phyloP scores from a whole-genome alignment of 805 yeast genomes.

The Scheffersomyces stipitis region DNA sequence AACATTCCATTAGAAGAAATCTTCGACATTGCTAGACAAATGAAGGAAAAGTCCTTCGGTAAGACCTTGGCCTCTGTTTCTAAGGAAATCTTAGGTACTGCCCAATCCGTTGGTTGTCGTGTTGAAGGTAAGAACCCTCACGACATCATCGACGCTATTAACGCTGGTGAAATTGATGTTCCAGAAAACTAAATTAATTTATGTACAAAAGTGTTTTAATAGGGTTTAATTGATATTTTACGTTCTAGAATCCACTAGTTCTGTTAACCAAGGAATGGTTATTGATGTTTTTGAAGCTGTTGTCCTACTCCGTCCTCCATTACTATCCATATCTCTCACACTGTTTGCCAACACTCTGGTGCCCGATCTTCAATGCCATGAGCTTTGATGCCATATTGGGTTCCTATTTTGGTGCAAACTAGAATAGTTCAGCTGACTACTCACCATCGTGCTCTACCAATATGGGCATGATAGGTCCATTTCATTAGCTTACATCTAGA shows the following conservation, averaged over 20 bases:
- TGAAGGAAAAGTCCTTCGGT: constrained; percentile 98
- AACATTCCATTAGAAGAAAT: constrained; percentile 97
- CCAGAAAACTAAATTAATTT: constrained; percentile 64
- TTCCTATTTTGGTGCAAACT: constrained; percentile 92
- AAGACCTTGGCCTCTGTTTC: constrained; percentile 94
- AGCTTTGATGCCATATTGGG: constrained; percentile 50
- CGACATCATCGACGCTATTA: constrained; percentile 96
- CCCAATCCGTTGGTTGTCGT: constrained; percentile 99
- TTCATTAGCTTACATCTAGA: constrained; percentile 9
- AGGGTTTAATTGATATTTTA: constrained; percentile 32
- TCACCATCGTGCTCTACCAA: constrained; percentile 50
- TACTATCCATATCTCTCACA: neutral
- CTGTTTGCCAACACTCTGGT: constrained; percentile 94
- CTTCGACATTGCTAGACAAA: constrained; percentile 94
- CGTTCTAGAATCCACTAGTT: neutral
- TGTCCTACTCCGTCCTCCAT: constrained; percentile 2
- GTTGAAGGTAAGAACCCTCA: constrained; percentile 99
- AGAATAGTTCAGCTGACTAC: constrained; percentile 65
- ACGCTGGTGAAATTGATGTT: constrained; percentile 96
- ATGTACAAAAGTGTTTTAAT: constrained; percentile 39
- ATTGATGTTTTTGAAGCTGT: constrained; percentile 2
- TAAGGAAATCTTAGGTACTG: constrained; percentile 99
- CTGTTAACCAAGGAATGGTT: constrained; percentile 6
- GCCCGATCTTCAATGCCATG: constrained; percentile 44
- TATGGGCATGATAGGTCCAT: constrained; percentile 11